phyloP scores from a whole-genome alignment of 2,329 filamentous ascomycete genomes.

The Trichoderma brevicompactum region DNA sequence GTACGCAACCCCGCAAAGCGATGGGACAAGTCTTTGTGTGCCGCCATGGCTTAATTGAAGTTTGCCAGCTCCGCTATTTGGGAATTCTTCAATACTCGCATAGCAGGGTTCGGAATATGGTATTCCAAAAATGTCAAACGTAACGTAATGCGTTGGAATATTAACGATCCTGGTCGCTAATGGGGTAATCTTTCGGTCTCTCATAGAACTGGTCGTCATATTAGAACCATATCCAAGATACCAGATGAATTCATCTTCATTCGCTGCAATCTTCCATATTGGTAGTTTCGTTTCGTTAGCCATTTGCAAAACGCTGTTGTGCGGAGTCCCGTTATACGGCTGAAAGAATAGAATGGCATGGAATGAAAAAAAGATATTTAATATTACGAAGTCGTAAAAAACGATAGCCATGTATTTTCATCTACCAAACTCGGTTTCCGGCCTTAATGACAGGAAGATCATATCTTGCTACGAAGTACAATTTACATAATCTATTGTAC shows the following conservation, averaged over 20 bases:
- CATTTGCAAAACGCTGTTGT: not conserved
- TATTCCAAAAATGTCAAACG: conserved; percentile 28
- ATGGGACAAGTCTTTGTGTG: not conserved
- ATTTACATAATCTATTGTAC: too few species aligned
- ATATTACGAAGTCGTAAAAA: too few species aligned
- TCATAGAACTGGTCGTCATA: conserved; percentile 28
- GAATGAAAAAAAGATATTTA: too few species aligned
- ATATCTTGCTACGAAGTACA: too few species aligned
- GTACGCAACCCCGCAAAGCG: conserved; percentile 23
- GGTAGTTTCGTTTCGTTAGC: not conserved
- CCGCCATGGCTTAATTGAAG: conserved; percentile 5
- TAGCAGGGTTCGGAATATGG: conserved; percentile 28
- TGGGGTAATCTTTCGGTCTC: conserved; percentile 19
- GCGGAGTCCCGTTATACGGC: too few species aligned
- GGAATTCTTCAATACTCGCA: conserved; percentile 24
- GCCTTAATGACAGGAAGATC: too few species aligned
- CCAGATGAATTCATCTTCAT: conserved; percentile 5
- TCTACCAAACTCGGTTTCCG: not conserved
- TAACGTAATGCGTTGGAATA: conserved; percentile 25
- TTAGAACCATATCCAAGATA: conserved; percentile 29
- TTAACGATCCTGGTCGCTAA: conserved; percentile 24
- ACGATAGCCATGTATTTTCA: not conserved
- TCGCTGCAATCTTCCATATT: conserved; percentile 13
- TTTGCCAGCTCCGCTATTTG: not conserved
- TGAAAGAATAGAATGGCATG: too few species aligned